phyloP scores from a whole-genome alignment of 331 rosid genomes.

The Rhamnella rubrinervis region DNA sequence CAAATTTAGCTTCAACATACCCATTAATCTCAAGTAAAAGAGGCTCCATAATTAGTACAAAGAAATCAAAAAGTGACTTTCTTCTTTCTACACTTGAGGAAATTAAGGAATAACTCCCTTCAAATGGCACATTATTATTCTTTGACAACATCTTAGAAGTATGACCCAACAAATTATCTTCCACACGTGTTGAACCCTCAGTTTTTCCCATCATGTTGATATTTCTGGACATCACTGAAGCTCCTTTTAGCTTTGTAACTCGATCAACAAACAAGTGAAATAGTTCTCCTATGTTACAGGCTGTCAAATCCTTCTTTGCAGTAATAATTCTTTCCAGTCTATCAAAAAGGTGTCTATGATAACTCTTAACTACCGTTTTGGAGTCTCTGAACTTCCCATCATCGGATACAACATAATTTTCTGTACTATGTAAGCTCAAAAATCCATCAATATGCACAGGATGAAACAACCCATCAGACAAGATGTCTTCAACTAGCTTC shows the following conservation, averaged over 20 bases:
- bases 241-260: slow-evolving; percentile 53
- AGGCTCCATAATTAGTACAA: slow-evolving; percentile 78
- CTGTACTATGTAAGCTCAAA: slow-evolving; percentile 58
- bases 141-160: slow-evolving; percentile 17
- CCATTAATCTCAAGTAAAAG: slow-evolving; percentile 49
- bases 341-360: slow-evolving; percentile 83
- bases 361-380: slow-evolving; percentile 56
- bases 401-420: slow-evolving; percentile 42
- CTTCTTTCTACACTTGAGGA: slow-evolving; percentile 51
- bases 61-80: slow-evolving; percentile 63
- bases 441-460: slow-evolving; percentile 70
- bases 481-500: slow-evolving; percentile 65
- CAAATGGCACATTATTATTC: slow-evolving; percentile 20
- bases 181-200: slow-evolving; percentile 19
- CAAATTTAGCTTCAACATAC: slow-evolving; percentile 29
- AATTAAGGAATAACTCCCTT: slow-evolving; percentile 30
- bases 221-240: slow-evolving; percentile 36
- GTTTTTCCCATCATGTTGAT: slow-evolving; percentile 32
- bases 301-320: slow-evolving; percentile 53
- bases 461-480: slow-evolving; percentile 77
- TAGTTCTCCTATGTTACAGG: slow-evolving; percentile 63
- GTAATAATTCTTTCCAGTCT: slow-evolving; percentile 47
- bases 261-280: slow-evolving; percentile 55
- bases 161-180: slow-evolving; percentile 20
- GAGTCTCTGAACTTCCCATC: slow-evolving; percentile 44